phyloP scores from a whole-genome alignment of 2,329 filamentous ascomycete genomes.

The Monilinia aucupariae region DNA sequence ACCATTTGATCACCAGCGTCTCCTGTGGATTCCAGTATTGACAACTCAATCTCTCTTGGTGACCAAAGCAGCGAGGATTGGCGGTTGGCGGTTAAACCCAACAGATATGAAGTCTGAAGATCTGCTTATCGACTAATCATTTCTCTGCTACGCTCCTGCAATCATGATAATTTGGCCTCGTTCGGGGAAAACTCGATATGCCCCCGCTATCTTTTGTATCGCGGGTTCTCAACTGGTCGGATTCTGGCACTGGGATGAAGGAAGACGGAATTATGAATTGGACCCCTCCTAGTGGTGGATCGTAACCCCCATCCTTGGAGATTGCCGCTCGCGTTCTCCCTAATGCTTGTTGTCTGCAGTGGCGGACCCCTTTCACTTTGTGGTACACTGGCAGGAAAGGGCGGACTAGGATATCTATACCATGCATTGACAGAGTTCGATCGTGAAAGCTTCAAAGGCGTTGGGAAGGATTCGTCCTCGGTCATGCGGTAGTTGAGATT shows the following conservation, averaged over 20 bases:
- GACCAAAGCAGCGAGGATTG: neutral
- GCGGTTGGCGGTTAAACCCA: neutral
- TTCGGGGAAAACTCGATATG: neutral
- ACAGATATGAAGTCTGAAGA: neutral
- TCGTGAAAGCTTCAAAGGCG: slow-evolving; percentile 11
- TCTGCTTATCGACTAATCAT: neutral
- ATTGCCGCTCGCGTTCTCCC: neutral
- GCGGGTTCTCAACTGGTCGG: slow-evolving; percentile 4
- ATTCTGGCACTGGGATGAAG: slow-evolving; percentile 4
- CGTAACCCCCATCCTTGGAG: slow-evolving; percentile 2
- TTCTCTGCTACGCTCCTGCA: neutral
- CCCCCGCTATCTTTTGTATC: neutral
- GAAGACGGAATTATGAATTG: neutral
- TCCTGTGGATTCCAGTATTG: slow-evolving; percentile 4
- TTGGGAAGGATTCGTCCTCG: neutral
- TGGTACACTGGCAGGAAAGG: neutral
- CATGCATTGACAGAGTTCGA: slow-evolving; percentile 3
- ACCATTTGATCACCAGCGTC: neutral
- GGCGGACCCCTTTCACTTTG: neutral
- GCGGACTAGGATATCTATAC: neutral
- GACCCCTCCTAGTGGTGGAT: neutral
- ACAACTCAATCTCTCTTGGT: slow-evolving; percentile 4
- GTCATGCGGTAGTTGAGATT: slow-evolving; percentile 6
- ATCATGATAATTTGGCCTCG: neutral
- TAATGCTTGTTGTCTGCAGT: slow-evolving; percentile 8